Evolutionary conservation across 1,139 yeast species (phyloP).

Genomic region (Scheffersomyces segobiensis): DNA sequence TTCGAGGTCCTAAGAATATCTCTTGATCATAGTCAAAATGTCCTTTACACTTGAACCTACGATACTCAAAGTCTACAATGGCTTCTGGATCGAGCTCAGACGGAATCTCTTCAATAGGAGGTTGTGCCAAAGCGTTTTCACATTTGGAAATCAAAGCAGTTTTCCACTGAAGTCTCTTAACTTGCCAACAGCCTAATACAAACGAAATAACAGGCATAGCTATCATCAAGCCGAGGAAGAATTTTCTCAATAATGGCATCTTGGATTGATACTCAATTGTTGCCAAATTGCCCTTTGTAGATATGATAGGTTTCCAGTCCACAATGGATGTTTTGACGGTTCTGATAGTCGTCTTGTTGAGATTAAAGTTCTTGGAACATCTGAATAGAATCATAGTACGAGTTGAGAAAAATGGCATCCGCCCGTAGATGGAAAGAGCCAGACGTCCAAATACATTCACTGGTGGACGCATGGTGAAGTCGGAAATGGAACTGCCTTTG

Average conservation of each 20-base stretch:
- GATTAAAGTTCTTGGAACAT: neutral
- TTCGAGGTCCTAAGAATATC: constrained; percentile 88
- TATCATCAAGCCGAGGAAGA: constrained; percentile 60
- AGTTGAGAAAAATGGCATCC: neutral
- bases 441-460: neutral
- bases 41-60: constrained; percentile 75
- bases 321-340: constrained; percentile 66
- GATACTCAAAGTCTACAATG: constrained; percentile 71
- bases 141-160: constrained; percentile 77
- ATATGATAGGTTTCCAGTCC: constrained; percentile 80
- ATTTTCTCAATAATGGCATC: constrained; percentile 42
- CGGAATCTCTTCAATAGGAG: constrained; percentile 70
- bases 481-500: neutral
- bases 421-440: neutral
- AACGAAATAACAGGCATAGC: constrained; percentile 90
- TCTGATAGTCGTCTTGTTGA: constrained; percentile 12
- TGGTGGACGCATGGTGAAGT: neutral
- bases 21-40: constrained; percentile 82
- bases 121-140: constrained; percentile 75
- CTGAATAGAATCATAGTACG: neutral
- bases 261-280: constrained; percentile 41
- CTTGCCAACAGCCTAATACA: constrained; percentile 93
- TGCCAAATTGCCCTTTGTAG: constrained; percentile 48
- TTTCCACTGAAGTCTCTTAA: constrained; percentile 83
- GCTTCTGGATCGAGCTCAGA: constrained; percentile 54